phyloP scores from a whole-genome alignment of 169 alveolate species.

The Neospora caninum region DNA sequence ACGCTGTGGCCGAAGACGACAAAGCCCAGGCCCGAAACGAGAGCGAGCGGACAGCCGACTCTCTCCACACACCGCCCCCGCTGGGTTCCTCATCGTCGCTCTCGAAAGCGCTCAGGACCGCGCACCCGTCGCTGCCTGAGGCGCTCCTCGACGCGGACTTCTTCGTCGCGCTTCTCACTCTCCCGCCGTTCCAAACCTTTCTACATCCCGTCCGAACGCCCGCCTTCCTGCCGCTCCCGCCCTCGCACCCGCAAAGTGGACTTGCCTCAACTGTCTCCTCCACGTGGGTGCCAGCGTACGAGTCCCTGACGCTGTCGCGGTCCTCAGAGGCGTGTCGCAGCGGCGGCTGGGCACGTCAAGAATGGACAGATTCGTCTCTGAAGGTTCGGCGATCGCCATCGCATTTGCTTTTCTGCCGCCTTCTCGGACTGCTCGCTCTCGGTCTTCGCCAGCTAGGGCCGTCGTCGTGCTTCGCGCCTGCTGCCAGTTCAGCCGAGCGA shows the following conservation, averaged over 20 bases:
- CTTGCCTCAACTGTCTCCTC: background rate
- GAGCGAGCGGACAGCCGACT: background rate
- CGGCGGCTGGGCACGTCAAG: too few relatives aligned
- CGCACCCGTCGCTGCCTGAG: background rate
- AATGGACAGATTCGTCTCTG: background rate
- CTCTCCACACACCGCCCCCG: background rate
- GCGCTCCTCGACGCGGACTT: conserved; percentile 18
- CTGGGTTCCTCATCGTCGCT: background rate
- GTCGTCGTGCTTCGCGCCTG: background rate
- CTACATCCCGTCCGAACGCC: background rate
- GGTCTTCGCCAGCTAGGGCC: background rate
- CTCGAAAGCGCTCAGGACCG: too few relatives aligned
- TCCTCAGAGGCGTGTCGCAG: too few relatives aligned
- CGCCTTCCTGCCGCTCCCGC: conserved; percentile 3
- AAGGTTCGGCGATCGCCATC: background rate
- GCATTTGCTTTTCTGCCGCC: conserved; percentile 9
- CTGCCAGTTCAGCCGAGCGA: background rate
- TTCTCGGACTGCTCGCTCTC: conserved; percentile 8
- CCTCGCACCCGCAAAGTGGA: background rate
- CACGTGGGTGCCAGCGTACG: conserved; percentile 27
- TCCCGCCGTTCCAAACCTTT: background rate
- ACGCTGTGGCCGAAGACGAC: too few relatives aligned
- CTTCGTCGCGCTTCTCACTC: background rate
- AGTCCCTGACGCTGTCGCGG: background rate
- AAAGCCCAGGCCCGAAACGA: too few relatives aligned